These are phyloP conservation scores for Colletotrichum coccodes DNA, from an alignment of 2,329 filamentous ascomycete species.

Conservation along the genomic window DNA sequence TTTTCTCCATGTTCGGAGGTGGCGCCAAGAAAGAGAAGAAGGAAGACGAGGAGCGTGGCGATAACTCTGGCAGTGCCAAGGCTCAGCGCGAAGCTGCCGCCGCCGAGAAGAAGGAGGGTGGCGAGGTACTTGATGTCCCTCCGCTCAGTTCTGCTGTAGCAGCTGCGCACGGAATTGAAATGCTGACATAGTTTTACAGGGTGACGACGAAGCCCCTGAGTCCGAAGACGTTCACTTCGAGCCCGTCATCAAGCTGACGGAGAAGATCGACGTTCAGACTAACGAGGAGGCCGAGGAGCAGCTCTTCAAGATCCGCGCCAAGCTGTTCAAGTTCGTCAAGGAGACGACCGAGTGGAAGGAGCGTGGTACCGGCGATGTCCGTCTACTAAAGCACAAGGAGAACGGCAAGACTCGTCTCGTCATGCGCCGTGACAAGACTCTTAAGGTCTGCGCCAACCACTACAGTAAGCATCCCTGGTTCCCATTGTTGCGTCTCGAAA, in stretches of 20 bases:
- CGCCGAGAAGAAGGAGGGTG: conserved; percentile 62
- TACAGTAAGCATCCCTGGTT: conserved; percentile 77
- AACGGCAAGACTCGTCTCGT: conserved; percentile 97
- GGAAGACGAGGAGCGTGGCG: conserved; percentile 83
- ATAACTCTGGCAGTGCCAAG: conserved; percentile 90
- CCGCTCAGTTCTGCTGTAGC: background rate
- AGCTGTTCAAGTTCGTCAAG: conserved; percentile 98
- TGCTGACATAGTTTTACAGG: conserved; percentile 33
- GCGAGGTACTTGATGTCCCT: conserved; percentile 58
- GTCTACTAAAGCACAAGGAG: conserved; percentile 98
- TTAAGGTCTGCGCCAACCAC: conserved; percentile 99
- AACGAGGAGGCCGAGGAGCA: conserved; percentile 99
- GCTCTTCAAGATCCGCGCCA: conserved; percentile 99
- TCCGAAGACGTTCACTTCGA: conserved; percentile 97
- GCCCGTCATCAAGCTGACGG: conserved; percentile 93
- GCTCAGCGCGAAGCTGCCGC: conserved; percentile 74
- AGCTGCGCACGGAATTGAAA: background rate
- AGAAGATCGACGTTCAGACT: conserved; percentile 97
- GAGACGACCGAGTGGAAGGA: conserved; percentile 98
- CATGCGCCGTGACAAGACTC: conserved; percentile 99
- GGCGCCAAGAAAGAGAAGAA: conserved; percentile 98
- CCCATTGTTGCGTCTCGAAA: too few species aligned
- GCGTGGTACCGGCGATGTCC: conserved; percentile 95
- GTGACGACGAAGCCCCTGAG: conserved; percentile 84
- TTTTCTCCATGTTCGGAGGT: conserved; percentile 99